Evolutionary conservation across 1,284 basidiomycete genomes (phyloP), one percentile per base, ranked within the genome.

Genomic region (Naganishia sp.): DNA sequence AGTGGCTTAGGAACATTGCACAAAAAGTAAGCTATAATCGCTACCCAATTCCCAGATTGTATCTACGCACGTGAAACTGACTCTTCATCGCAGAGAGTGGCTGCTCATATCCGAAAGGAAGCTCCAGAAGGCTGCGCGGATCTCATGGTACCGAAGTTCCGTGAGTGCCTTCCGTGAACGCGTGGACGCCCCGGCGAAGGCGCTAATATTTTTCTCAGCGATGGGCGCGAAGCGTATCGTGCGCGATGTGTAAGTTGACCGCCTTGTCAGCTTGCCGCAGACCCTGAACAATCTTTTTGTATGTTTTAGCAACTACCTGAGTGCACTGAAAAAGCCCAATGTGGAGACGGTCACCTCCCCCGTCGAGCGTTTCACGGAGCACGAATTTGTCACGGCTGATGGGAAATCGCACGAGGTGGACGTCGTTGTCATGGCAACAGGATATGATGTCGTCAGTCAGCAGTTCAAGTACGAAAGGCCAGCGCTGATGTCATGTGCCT

Each of bases 201-300:
- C 28, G 28, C 28, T 28, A 5, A 28, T 28, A 28, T 28, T 15
- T 21, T 36, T n/a, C 31, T 18, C 46, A 74, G 71, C 73, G 0
- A 70, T 72, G 42, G 72, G 70, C 18, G 70, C 69, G 6, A 72
- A 73, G 48, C 70, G 74, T 21, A 66, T 73, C 57, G 68, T 72
- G 39, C 63, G 68, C 50, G 73, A 75, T 63, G 71, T 70, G 65
- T 75, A 66, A 64, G 73, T 70, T 45, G 11, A 25, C 16, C 28
- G 25, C 9, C 39, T 42, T 28, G 21, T 28, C 28, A 21, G 54
- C 9, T 46, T n/a, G 23, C 25, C 55, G 9, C 13, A 4, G 13
- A 31, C n/a, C 64, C 44, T 4, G 53, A 6, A n/a, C 25, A 16
- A 21, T 3, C 10, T 53, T 4, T 6, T 46, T 25, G 21, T 21